A percentile compares a stretch with the other conserved stretches of the same genome.
These are phyloP conservation scores for Pelargonium myrrhifolium DNA, from an alignment of 441 rosid species.

Conservation along the genomic window DNA sequence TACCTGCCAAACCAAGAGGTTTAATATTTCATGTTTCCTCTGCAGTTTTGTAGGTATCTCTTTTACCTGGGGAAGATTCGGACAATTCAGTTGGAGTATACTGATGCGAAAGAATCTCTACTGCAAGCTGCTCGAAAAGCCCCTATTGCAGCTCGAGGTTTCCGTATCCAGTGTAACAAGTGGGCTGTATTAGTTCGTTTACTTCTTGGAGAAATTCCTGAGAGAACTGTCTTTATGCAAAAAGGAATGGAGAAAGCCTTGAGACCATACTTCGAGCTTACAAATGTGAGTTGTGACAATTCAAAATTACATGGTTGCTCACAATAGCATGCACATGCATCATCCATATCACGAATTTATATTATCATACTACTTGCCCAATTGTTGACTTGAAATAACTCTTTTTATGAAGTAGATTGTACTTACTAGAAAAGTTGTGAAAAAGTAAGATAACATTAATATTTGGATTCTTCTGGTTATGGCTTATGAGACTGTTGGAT, in stretches of 20 bases:
- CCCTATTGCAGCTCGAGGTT: slow-evolving; percentile 48
- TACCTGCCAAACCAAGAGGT: neutral
- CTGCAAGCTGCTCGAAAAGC: slow-evolving; percentile 58
- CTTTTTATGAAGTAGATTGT: too few relatives aligned
- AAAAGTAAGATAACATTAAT: too few relatives aligned
- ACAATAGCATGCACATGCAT: neutral
- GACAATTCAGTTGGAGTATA: slow-evolving; percentile 59
- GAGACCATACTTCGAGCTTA: slow-evolving; percentile 53
- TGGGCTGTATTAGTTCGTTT: slow-evolving; percentile 54
- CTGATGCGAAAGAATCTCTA: slow-evolving; percentile 60
- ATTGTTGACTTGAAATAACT: too few relatives aligned
- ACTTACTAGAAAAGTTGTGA: too few relatives aligned
- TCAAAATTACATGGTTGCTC: neutral
- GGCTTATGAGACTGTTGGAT: too few relatives aligned
- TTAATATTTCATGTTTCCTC: slow-evolving; percentile 13
- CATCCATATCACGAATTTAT: neutral
- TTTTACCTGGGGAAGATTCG: slow-evolving; percentile 64
- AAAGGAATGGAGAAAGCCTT: slow-evolving; percentile 59
- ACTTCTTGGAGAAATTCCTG: slow-evolving; percentile 56
- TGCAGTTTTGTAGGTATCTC: slow-evolving; percentile 57
- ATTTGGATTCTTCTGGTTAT: too few relatives aligned
- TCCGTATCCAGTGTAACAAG: slow-evolving; percentile 48
- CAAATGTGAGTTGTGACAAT: slow-evolving; percentile 40
- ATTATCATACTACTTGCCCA: too few relatives aligned
- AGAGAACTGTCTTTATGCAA: slow-evolving; percentile 48